phyloP scores from a whole-genome alignment of 2,329 filamentous ascomycete species.

The Chaetomium strumarium region DNA sequence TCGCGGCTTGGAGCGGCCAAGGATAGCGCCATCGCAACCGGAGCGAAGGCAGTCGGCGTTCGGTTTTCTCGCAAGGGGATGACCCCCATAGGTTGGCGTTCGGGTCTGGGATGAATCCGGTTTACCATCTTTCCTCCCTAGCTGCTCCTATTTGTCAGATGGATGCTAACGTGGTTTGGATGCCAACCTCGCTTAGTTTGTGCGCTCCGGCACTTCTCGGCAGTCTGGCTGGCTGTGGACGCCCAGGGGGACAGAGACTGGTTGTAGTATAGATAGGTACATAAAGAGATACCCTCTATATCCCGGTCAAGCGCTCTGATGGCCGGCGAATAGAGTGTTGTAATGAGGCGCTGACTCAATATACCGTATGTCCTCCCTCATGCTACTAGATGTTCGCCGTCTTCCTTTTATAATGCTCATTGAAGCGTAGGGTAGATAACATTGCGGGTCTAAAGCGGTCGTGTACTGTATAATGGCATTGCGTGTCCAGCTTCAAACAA shows the following conservation, averaged over 20 bases:
- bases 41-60: not conserved
- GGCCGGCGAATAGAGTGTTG: not conserved
- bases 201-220: not conserved
- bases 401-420: too few species aligned
- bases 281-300: slow-evolving; percentile 12
- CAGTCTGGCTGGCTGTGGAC: not conserved
- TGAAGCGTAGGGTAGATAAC: too few species aligned
- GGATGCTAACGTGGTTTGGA: slow-evolving; percentile 36
- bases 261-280: not conserved
- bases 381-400: too few species aligned
- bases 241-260: not conserved
- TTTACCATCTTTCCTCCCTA: slow-evolving; percentile 32
- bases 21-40: not conserved
- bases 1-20: slow-evolving; percentile 1
- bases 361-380: too few species aligned
- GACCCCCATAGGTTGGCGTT: slow-evolving; percentile 4
- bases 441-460: too few species aligned
- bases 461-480: too few species aligned
- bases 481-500: too few species aligned
- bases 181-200: slow-evolving; percentile 5
- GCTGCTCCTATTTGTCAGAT: slow-evolving; percentile 30
- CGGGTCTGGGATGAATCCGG: slow-evolving; percentile 22
- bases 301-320: not conserved
- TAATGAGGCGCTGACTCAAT: too few species aligned
- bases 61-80: not conserved